Conservation (phyloP, 495 filamentous ascomycete genomes). For the Evernia prunastri region DNA sequence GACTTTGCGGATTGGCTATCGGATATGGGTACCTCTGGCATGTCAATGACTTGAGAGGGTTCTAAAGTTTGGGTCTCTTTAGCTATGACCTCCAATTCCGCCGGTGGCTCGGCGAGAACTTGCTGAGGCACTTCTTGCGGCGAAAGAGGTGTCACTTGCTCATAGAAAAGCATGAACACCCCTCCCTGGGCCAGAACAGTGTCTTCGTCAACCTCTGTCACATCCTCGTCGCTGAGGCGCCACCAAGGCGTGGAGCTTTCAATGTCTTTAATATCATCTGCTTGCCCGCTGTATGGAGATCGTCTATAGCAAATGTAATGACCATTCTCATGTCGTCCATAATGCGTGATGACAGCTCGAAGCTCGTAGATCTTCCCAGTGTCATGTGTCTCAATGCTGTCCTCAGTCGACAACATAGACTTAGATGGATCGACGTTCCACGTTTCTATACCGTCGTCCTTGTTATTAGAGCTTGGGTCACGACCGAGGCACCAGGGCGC, state of each 20-base stretch:
- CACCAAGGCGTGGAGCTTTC: slow-evolving; percentile 59
- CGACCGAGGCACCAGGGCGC: slow-evolving; percentile 70
- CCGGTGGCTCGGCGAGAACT: not conserved
- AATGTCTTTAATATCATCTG: slow-evolving; percentile 31
- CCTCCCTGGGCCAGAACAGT: slow-evolving; percentile 71
- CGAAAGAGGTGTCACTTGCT: slow-evolving; percentile 32
- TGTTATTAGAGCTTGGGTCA: slow-evolving; percentile 5
- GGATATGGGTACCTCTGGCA: not conserved
- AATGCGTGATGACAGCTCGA: slow-evolving; percentile 80
- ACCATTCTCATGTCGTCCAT: slow-evolving; percentile 86
- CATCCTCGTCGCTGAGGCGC: slow-evolving; percentile 78
- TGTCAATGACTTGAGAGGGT: not conserved
- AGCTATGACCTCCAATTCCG: not conserved
- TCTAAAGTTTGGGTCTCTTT: not conserved
- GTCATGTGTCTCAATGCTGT: slow-evolving; percentile 31
- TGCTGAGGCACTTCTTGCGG: not conserved
- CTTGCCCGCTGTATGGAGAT: slow-evolving; percentile 43
- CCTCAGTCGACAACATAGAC: slow-evolving; percentile 58
- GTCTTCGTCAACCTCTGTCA: slow-evolving; percentile 63
- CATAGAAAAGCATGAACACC: slow-evolving; percentile 97
- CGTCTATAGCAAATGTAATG: slow-evolving; percentile 90
- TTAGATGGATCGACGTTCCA: slow-evolving; percentile 59
- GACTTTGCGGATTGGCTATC: not conserved
- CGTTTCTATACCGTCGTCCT: slow-evolving; percentile 46
- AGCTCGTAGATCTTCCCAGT: slow-evolving; percentile 65